Base-by-base conservation (phyloP, 345 rosid genomes). In the Sisymbrium irio region DNA sequence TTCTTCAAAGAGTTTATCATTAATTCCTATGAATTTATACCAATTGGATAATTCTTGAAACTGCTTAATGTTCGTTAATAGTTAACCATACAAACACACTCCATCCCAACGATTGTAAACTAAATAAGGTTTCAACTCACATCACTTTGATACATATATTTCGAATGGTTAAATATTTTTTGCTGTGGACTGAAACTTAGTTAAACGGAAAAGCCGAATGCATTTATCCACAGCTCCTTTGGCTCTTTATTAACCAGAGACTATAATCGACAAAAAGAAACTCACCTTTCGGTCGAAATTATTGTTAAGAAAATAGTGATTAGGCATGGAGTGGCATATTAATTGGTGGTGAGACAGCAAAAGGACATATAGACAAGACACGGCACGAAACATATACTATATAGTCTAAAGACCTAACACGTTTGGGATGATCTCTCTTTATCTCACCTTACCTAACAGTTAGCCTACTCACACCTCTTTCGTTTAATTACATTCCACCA, bases 361-460 rank as follows among this genome's bases (percentile, higher is more conserved):
- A 64, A 65, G 27, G 58, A 73, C 71, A 64, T 40, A 30, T 33
- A 65, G 65, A 73, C 70, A 56, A 73, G 59, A 56, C 58, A 65
- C 63, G 28, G 22, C 69, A 75, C 78, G 67, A 75, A 65, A 74
- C 73, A 67, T 58, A 45, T 30, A 36, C 30, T 35, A 45, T 35
- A 45, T 46, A 65, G 36, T 57, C 51, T 47, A 33, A 33, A 32
- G 47, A 55, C 66, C 72, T 46, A 75, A 75, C 69, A 67, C 63
- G 78, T 61, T 60, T 50, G 8, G 8, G 56, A 41, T 59, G 69
- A 17, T 68, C 54, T 41, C 54, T 51, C 57, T 51, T 6, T n/a
- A n/a, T n/a, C n/a, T n/a, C n/a, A 25, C 57, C 35, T 75, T 41
- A 75, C 79, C 79, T 42, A 75, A 75, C 69, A 7, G 4, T 60